A percentile compares a stretch with the other conserved stretches of the same genome.
Conservation (phyloP, 352 stramenopile genomes). For the Peronospora tabacina region DNA sequence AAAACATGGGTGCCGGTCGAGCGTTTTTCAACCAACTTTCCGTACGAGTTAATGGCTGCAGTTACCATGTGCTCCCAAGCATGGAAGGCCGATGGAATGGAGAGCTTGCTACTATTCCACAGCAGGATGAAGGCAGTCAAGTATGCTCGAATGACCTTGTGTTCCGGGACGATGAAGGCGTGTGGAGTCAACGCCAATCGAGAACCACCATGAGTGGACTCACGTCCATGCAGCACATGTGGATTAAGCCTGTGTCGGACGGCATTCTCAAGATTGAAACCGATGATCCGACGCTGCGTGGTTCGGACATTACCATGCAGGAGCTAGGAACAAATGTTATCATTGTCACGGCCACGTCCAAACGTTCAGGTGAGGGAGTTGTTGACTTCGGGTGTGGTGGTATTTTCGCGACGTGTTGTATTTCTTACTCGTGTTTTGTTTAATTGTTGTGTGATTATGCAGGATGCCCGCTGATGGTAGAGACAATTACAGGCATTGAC, state of each 20-base stretch:
- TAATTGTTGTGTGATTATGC: neutral
- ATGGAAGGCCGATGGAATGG: slow-evolving; percentile 86
- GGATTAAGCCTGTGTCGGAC: slow-evolving; percentile 83
- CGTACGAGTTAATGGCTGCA: slow-evolving; percentile 79
- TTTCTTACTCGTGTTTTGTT: neutral
- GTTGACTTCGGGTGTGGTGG: neutral
- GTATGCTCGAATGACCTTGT: slow-evolving; percentile 82
- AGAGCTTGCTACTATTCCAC: slow-evolving; percentile 62
- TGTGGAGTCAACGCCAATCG: slow-evolving; percentile 83
- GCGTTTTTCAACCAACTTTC: slow-evolving; percentile 86
- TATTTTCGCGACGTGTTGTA: neutral
- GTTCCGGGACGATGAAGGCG: slow-evolving; percentile 78
- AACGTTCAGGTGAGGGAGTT: slow-evolving; percentile 50
- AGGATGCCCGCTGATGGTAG: slow-evolving; percentile 74
- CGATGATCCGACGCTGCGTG: slow-evolving; percentile 67
- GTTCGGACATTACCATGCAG: slow-evolving; percentile 83
- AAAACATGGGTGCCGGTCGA: slow-evolving; percentile 45
- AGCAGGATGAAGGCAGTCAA: slow-evolving; percentile 71
- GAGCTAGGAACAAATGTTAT: slow-evolving; percentile 77
- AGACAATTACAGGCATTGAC: slow-evolving; percentile 79
- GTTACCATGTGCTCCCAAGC: slow-evolving; percentile 76
- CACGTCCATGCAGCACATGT: slow-evolving; percentile 83
- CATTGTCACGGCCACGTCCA: slow-evolving; percentile 79
- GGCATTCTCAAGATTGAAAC: slow-evolving; percentile 85
- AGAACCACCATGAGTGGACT: slow-evolving; percentile 80